Conservation (phyloP, 768 basidiomycete species). For the Hericium coralloides region DNA sequence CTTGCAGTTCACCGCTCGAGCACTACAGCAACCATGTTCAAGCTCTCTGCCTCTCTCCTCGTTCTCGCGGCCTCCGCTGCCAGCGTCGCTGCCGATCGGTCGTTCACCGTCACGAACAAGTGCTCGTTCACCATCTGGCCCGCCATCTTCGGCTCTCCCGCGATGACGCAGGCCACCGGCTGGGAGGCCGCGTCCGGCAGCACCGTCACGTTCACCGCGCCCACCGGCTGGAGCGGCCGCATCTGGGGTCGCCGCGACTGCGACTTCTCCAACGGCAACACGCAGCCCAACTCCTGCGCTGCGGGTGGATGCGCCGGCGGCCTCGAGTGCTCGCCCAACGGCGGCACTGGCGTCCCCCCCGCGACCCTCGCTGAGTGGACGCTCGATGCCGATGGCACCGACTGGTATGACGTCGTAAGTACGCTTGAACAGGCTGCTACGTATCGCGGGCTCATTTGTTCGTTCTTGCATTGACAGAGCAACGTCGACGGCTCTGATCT, state of each 20-base stretch:
- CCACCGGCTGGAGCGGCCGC: conserved; percentile 57
- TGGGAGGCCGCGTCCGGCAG: conserved; percentile 28
- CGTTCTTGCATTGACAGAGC: background rate
- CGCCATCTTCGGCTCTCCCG: conserved; percentile 37
- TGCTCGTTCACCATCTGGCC: conserved; percentile 68
- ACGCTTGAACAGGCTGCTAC: background rate
- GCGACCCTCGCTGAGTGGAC: conserved; percentile 26
- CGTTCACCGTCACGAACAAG: conserved; percentile 45
- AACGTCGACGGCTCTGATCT: conserved; percentile 6
- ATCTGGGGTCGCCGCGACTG: conserved; percentile 51
- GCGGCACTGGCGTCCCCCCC: conserved; percentile 35
- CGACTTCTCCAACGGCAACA: conserved; percentile 39
- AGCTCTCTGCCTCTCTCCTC: background rate
- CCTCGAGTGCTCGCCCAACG: conserved; percentile 40
- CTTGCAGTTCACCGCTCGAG: too few relatives aligned
- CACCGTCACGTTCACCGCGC: conserved; percentile 40
- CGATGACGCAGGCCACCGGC: conserved; percentile 35
- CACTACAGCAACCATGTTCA: background rate
- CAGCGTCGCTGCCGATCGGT: background rate
- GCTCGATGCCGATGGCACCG: conserved; percentile 3
- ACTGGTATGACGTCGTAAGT: background rate
- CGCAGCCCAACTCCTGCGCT: conserved; percentile 46
- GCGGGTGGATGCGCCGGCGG: conserved; percentile 68
- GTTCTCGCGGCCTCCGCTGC: background rate
- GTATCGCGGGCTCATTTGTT: background rate